Evolutionary conservation across 177 flowering plant species (phyloP).

Genomic region (Vitis hybrid): DNA sequence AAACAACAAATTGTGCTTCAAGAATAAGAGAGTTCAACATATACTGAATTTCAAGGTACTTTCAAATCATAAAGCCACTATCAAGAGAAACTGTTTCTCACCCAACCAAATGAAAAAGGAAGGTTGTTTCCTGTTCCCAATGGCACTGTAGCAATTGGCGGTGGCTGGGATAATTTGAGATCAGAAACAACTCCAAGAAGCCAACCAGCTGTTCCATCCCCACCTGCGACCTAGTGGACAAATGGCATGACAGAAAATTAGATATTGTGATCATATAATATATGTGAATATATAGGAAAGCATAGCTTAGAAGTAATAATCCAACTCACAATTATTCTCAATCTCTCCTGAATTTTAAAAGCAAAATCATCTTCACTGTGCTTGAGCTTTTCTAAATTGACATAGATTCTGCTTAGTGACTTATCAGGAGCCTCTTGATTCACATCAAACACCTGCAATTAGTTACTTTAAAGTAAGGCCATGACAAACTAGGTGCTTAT

Average conservation of each 20-base stretch:
- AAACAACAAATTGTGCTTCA: not conserved
- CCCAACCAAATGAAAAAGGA: slow-evolving; percentile 97
- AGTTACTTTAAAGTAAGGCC: not conserved
- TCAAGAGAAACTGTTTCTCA: slow-evolving; percentile 23
- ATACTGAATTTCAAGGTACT: not conserved
- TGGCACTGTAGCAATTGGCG: slow-evolving; percentile 92
- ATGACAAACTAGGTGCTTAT: not conserved
- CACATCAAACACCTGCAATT: slow-evolving; percentile 75
- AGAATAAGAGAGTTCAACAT: not conserved
- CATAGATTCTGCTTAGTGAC: slow-evolving; percentile 53
- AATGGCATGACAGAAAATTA: not conserved
- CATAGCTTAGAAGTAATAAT: not conserved
- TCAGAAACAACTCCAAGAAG: slow-evolving; percentile 90
- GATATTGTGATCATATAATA: not conserved
- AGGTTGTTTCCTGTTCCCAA: slow-evolving; percentile 98
- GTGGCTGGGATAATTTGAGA: slow-evolving; percentile 78
- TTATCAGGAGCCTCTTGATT: slow-evolving; percentile 75
- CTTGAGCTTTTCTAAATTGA: slow-evolving; percentile 66
- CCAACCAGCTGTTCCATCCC: slow-evolving; percentile 98
- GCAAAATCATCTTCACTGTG: slow-evolving; percentile 51
- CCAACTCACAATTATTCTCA: slow-evolving; percentile 78
- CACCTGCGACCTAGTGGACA: slow-evolving; percentile 83
- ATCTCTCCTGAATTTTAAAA: slow-evolving; percentile 39
- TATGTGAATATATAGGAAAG: not conserved
- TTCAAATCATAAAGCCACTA: not conserved